phyloP scores from a whole-genome alignment of 306 rosid species.

The Coriaria nepalensis region DNA sequence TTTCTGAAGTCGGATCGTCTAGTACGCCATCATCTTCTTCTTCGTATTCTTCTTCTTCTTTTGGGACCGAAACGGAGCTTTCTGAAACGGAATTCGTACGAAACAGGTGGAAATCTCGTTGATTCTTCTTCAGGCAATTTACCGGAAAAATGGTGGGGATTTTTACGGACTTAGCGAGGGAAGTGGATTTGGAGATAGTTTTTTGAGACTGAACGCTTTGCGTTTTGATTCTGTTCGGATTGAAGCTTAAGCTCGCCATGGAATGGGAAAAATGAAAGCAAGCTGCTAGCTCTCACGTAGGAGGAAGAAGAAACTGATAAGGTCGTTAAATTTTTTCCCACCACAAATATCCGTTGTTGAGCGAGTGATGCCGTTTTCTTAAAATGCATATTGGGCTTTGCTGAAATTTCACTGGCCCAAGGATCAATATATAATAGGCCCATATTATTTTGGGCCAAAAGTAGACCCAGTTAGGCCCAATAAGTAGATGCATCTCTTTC shows the following conservation, averaged over 20 bases:
- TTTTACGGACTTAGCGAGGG: conserved; percentile 23
- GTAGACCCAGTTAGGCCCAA: too few species aligned
- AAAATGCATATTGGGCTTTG: too few species aligned
- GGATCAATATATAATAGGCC: too few species aligned
- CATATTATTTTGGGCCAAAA: too few species aligned
- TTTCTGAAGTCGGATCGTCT: conserved; percentile 67
- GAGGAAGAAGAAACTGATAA: conserved; percentile 5
- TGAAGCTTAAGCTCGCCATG: conserved; percentile 84
- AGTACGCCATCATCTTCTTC: conserved; percentile 12
- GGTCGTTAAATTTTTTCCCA: conserved; percentile 9
- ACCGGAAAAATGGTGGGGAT: conserved; percentile 17
- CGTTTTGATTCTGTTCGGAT: conserved; percentile 45
- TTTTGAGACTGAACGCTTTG: conserved; percentile 24
- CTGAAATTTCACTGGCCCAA: too few species aligned
- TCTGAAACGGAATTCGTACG: conserved; percentile 44
- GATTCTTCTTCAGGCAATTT: conserved; percentile 4
- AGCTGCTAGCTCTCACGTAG: conserved; percentile 3
- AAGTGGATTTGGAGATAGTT: conserved; percentile 16
- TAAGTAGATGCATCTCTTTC: too few species aligned
- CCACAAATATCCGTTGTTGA: conserved; percentile 9
- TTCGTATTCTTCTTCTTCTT: conserved; percentile 23
- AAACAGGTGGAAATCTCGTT: conserved; percentile 19
- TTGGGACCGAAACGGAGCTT: conserved; percentile 42
- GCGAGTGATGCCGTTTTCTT: too few species aligned
- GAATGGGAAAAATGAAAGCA: conserved; percentile 13